Evolutionary conservation across 1,284 basidiomycete genomes (phyloP), one percentile per base, ranked within the genome.

Genomic region (Agaricales sp.): DNA sequence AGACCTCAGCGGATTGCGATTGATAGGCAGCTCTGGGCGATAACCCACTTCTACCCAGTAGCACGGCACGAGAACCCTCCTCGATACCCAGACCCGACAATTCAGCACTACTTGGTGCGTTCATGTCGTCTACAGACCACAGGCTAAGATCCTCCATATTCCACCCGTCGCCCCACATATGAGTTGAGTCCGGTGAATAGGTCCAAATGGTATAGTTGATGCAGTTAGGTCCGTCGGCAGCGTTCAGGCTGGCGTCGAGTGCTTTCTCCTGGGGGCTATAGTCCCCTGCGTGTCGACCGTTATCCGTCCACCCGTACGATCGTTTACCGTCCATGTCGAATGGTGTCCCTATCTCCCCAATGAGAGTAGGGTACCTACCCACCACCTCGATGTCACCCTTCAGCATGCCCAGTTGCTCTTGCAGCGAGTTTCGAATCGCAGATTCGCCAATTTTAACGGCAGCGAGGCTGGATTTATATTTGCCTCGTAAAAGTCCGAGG

Each of bases 261-360:
- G 95, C 94, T 48, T 78, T 80, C 57, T 87, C 82, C 63, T 98
- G 95, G 19, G 69, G 64, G 1, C 75, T 70, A 61, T 87, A 96
- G 63, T 96, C 87, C 25, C 91, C 87, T 56, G 77, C 71, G 59
- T 83, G 74, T 59, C 80, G 79, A 26, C 89, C 89, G 12, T 71
- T 70, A 57, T 89, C 81, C 46, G 81, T 83, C 62, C 77, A 89
- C n/a, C 90, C 87, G 64, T 95, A 96, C 3, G 88, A 75, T 46
- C 75, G 74, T 61, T 87, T 91, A 46, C 67, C 68, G 62, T 96
- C 93, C 82, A 96, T 84, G 62, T 97, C 92, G 59, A 86, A 93
- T 0, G 95, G 95, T 3, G 85, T 89, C 4, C 95, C 95, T 47
- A 98, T 94, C 68, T 99, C 95, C 21, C 95, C 94, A 48, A 99